These are phyloP conservation scores for Marasmius tenuissimus DNA, from an alignment of 1,284 basidiomycete species.

Conservation along the genomic window DNA sequence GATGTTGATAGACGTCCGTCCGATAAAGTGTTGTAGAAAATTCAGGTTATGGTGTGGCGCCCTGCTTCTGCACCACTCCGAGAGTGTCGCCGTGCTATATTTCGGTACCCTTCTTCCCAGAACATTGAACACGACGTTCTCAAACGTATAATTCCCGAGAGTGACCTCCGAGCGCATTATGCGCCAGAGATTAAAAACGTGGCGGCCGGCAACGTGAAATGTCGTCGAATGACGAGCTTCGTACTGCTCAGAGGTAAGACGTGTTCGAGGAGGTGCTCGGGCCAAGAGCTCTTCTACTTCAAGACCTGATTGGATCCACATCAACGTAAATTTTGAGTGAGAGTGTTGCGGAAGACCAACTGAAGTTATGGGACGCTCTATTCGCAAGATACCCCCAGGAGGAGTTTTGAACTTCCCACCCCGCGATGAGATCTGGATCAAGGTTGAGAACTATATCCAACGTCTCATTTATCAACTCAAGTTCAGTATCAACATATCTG, in stretches of 20 bases:
- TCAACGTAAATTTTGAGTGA: not conserved
- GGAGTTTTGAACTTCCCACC: conserved; percentile 88
- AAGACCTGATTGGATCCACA: conserved; percentile 45
- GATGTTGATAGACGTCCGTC: conserved; percentile 66
- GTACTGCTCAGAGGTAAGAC: conserved; percentile 65
- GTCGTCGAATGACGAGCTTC: conserved; percentile 76
- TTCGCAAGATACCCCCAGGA: conserved; percentile 91
- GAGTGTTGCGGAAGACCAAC: conserved; percentile 36
- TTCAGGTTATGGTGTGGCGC: conserved; percentile 53
- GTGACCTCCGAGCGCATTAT: conserved; percentile 87
- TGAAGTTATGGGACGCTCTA: conserved; percentile 59
- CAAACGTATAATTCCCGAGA: conserved; percentile 84
- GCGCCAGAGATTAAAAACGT: conserved; percentile 92
- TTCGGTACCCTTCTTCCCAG: conserved; percentile 75
- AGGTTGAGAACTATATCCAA: conserved; percentile 76
- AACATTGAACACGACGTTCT: conserved; percentile 85
- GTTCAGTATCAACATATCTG: conserved; percentile 68
- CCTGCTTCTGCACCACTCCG: conserved; percentile 69
- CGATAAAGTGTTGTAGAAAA: conserved; percentile 64
- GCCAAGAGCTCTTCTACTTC: conserved; percentile 69
- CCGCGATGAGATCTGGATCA: conserved; percentile 91
- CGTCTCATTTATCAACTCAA: conserved; percentile 81
- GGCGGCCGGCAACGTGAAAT: conserved; percentile 84
- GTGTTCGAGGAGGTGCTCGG: conserved; percentile 53
- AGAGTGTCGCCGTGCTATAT: conserved; percentile 70